These are phyloP conservation scores for Haematococcus sp. DNA, from an alignment of 139 green algal genomes.

Conservation along the genomic window DNA sequence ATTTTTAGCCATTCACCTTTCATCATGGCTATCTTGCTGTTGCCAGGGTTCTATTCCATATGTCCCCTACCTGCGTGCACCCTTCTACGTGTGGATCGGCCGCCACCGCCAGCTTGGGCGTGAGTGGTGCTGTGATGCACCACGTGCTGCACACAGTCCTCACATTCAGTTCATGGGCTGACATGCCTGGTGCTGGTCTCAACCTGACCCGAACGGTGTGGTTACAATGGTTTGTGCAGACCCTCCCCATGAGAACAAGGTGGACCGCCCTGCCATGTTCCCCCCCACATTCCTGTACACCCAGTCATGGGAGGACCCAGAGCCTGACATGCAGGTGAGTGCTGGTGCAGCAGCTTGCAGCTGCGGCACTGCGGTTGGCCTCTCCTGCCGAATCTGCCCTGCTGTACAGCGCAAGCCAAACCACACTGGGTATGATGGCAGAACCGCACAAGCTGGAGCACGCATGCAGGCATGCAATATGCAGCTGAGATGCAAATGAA, in stretches of 20 bases:
- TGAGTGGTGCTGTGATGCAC: conserved; percentile 38
- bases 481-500: too few species aligned
- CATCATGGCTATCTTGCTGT: background rate
- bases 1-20: too few species aligned
- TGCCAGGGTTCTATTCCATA: conserved; percentile 87
- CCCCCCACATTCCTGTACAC: conserved; percentile 99
- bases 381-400: too few species aligned
- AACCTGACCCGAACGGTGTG: background rate
- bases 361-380: too few species aligned
- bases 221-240: conserved; percentile 11
- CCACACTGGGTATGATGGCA: too few species aligned
- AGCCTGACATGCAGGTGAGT: conserved; percentile 77
- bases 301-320: conserved; percentile 96
- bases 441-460: too few species aligned
- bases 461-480: too few species aligned
- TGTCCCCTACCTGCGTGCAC: conserved; percentile 89
- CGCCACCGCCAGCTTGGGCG: conserved; percentile 34
- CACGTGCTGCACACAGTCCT: too few species aligned
- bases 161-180: background rate
- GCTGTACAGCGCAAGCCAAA: too few species aligned
- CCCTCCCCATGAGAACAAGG: conserved; percentile 58
- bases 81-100: conserved; percentile 95
- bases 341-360: background rate
- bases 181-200: background rate
- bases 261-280: conserved; percentile 85